Conservation (phyloP, 257 asterid species). For the Przewalskia tangutica region DNA sequence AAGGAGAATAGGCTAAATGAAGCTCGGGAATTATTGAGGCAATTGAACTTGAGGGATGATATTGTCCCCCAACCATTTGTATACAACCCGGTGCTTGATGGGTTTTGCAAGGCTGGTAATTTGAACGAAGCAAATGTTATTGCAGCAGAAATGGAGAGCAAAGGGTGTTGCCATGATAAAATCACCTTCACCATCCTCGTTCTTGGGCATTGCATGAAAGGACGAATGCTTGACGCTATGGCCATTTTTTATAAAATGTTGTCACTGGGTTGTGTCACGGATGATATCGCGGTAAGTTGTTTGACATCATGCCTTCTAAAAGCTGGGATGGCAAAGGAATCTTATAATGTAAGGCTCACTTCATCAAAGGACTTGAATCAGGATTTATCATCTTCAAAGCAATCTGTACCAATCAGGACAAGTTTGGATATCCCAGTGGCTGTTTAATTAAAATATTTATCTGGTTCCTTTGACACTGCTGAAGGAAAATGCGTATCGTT, state of each 20-base stretch:
- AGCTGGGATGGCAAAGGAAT: conserved; percentile 79
- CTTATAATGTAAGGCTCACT: conserved; percentile 46
- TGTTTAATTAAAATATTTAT: conserved; percentile 23
- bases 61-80: conserved; percentile 61
- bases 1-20: conserved; percentile 61
- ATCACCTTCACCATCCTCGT: conserved; percentile 82
- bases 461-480: conserved; percentile 7
- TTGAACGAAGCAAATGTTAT: conserved; percentile 68
- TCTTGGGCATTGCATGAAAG: conserved; percentile 96
- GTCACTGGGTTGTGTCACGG: conserved; percentile 61
- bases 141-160: conserved; percentile 71
- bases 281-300: conserved; percentile 40
- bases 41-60: conserved; percentile 43
- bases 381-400: conserved; percentile 28
- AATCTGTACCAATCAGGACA: conserved; percentile 15
- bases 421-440: conserved; percentile 51
- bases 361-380: conserved; percentile 19
- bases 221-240: conserved; percentile 73
- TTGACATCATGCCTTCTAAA: conserved; percentile 62
- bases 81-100: conserved; percentile 87
- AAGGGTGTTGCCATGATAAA: conserved; percentile 71
- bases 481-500: not conserved
- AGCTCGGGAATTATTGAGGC: conserved; percentile 50
- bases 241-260: conserved; percentile 59
- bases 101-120: conserved; percentile 81